Conservation (phyloP, 192 early-diverging fungal species). For the Mortierella antarctica region DNA sequence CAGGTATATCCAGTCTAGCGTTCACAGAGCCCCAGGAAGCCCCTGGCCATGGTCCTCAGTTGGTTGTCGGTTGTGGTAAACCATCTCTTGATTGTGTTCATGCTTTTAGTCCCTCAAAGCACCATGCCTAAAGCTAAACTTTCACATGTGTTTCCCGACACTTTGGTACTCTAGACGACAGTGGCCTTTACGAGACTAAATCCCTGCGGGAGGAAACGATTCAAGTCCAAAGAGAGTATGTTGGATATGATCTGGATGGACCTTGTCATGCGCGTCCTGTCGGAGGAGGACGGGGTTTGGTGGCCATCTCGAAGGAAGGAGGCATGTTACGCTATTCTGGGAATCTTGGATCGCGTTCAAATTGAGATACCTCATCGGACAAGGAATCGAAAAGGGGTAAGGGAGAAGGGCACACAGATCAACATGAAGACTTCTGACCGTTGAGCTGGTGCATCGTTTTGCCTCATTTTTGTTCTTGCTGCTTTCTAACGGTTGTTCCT, state of each 20-base stretch:
- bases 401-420: not conserved
- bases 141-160: not conserved
- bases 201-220: constrained; percentile 7
- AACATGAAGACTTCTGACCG: not conserved
- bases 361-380: not conserved
- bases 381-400: not conserved
- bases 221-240: constrained; percentile 34
- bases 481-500: too few relatives aligned
- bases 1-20: constrained; percentile 37
- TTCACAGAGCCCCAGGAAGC: constrained; percentile 3
- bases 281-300: constrained; percentile 22
- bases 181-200: constrained; percentile 34
- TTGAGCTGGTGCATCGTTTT: not conserved
- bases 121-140: not conserved
- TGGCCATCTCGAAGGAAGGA: constrained; percentile 35
- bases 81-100: not conserved
- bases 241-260: constrained; percentile 45
- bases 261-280: constrained; percentile 30
- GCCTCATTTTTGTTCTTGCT: too few relatives aligned
- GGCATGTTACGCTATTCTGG: constrained; percentile 31
- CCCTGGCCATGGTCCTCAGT: constrained; percentile 2
- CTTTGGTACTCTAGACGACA: constrained; percentile 19
- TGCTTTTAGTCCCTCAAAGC: not conserved
- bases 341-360: constrained; percentile 6
- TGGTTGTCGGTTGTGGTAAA: constrained; percentile 46